Base-by-base conservation (phyloP, 768 basidiomycete genomes). In the Rhodotorula babjevae region DNA sequence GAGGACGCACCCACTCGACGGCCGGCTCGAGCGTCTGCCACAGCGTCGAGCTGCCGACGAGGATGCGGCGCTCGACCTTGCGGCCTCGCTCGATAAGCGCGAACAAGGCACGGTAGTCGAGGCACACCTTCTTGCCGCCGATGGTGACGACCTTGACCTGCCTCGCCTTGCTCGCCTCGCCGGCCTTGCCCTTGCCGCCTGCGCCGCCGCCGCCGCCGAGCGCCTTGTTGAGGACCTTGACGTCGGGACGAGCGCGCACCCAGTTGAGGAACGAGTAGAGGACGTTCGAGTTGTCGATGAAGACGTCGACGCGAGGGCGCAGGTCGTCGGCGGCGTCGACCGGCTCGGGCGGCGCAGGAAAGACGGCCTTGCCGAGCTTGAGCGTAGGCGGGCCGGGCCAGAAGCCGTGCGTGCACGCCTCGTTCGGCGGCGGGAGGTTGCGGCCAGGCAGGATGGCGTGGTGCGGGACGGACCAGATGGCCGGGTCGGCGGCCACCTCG, bases 61-160 rank as follows among this genome's bases (percentile, higher is more conserved):
- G 84, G 12, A 91, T 89, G 33, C 90, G 86, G 46, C 89, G 85
- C 33, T 86, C 87, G 65, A 92, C 84, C 15, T 88, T 86, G 49
- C 92, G 85, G 14, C 91, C 92, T 52, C 92, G 86, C 81, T 93
- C 91, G 50, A 94, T 84, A 65, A 93, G 86, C 50, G 93, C 84
- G 3, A 87, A 85, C 46, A 93, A 84, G 11, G 90, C 89, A 7
- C 88, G 84, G 80, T 93, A 91, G 63, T 89, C 92, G 31, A 94
- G 81, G 79, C 78, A 83, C 75, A 80, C 81, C 77, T 80, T 83
- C 75, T 61, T 76, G 46, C 74, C 74, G 16, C 29, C 71, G 6
- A 76, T 25, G 25, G 68, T 72, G 6, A 76, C 63, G 18, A 65
- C 42, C 55, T 72, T 72, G 55, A 63, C 33, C 40, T 63, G 61